Evolutionary conservation across 495 filamentous ascomycete genomes (phyloP).

Genomic region (Oidiodendron maius): DNA sequence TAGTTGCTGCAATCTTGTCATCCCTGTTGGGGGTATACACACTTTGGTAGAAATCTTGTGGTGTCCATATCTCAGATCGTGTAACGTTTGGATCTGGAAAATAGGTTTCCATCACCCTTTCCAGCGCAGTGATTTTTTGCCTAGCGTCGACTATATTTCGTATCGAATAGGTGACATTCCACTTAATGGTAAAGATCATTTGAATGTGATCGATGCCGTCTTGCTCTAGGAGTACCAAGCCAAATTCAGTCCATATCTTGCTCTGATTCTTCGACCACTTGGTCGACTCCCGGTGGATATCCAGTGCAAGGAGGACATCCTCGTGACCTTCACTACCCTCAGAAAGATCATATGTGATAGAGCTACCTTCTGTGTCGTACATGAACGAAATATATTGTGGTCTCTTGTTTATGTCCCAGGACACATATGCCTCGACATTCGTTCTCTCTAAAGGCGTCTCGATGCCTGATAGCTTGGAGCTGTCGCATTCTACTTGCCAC

Average conservation of each 20-base stretch:
- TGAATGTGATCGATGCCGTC: slow-evolving; percentile 12
- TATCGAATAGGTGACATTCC: slow-evolving; percentile 21
- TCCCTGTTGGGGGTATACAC: slow-evolving; percentile 17
- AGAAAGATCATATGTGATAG: neutral
- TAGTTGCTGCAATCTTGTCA: slow-evolving; percentile 6
- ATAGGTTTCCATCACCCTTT: slow-evolving; percentile 6
- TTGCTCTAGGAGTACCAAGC: slow-evolving; percentile 4
- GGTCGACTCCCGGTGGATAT: slow-evolving; percentile 6
- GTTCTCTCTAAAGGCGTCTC: slow-evolving; percentile 2
- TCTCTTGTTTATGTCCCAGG: neutral
- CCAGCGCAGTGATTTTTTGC: slow-evolving; percentile 1
- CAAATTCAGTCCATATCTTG: slow-evolving; percentile 15
- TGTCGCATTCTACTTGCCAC: slow-evolving; percentile 10
- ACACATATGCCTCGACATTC: slow-evolving; percentile 5
- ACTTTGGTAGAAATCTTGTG: slow-evolving; percentile 24
- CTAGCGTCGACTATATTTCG: neutral
- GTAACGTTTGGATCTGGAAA: slow-evolving; percentile 16
- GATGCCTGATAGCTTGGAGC: slow-evolving; percentile 7
- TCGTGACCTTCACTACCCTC: neutral
- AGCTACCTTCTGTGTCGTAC: neutral
- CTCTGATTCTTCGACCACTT: slow-evolving; percentile 19
- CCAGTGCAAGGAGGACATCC: slow-evolving; percentile 12
- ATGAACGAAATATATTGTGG: slow-evolving; percentile 13
- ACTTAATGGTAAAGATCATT: slow-evolving; percentile 18
- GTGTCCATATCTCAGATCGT: slow-evolving; percentile 12